Base-by-base conservation (phyloP, 352 stramenopile genomes). In the Phytophthora brassicae region DNA sequence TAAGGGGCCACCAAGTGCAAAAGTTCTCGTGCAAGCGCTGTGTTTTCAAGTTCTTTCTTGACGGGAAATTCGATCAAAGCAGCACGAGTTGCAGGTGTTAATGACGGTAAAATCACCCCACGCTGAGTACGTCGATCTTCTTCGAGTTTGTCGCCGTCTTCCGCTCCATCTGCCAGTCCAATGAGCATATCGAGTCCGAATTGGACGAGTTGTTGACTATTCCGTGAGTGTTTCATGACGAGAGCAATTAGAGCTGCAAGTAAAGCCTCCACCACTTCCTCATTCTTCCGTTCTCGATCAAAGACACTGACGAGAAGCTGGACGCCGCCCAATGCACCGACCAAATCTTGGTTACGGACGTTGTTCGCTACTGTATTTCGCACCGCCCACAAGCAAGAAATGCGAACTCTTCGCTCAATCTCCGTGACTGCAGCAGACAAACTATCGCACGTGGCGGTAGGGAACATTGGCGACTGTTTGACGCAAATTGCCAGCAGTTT, bases 371-470 rank as follows among this genome's bases (percentile, higher is more conserved):
- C 54, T 13, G 70, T 79, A 56, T 89, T 88, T 55, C 79, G 69
- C 47, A 89, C 43, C 16, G 82, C 82, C 82, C 82, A 91, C 20
- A 91, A 60, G 54, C 78, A 86, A 51, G 81, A 90, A 29, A 84
- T 56, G 13, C 82, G 51, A 38, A 79, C 69, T n/a, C 64, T 64
- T n/a, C 51, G 75, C 20, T 74, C 31, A 17, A 64, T 46, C 6
- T 76, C 61, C 29, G 54, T 38, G 2, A 49, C 44, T 13, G 50
- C 49, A 35, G 36, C 36, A 39, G 56, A 31, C n/a, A 60, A 66
- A 48, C 36, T 70, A 1, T 28, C 53, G 20, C 56, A 64, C 14
- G 51, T 49, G 0, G 67, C 63, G 9, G 35, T 35, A 14, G 77
- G 60, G 22, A 79, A 86, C 19, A 88, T 61, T 28, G 64, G 70